phyloP scores from a whole-genome alignment of 768 basidiomycete species.

The Rhodosporidiobolus odoratus region DNA sequence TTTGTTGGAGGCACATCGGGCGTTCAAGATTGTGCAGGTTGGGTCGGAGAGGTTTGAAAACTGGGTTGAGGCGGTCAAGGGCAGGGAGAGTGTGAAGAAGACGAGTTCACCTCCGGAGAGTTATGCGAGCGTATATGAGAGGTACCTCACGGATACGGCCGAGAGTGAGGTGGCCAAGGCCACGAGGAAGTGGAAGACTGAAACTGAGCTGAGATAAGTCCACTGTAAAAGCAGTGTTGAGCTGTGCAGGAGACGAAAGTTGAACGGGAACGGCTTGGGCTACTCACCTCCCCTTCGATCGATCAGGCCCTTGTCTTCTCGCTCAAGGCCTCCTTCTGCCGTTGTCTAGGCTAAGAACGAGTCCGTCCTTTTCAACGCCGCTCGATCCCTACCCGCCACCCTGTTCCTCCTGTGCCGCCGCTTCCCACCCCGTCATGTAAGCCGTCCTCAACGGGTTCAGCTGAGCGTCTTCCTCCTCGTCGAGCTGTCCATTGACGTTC shows the following conservation, averaged over 20 bases:
- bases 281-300: no score
- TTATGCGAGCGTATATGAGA: conserved; percentile 23
- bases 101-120: conserved; percentile 48
- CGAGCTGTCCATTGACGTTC: conserved; percentile 14
- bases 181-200: conserved; percentile 23
- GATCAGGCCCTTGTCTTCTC: no score
- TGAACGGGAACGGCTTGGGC: no score
- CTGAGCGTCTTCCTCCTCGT: conserved; percentile 32
- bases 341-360: no score
- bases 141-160: conserved; percentile 11
- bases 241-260: no score
- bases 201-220: no score
- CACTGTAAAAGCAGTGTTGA: no score
- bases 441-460: conserved; percentile 32
- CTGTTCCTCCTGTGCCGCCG: conserved; percentile 10
- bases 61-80: conserved; percentile 51
- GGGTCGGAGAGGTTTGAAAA: conserved; percentile 52
- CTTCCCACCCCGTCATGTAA: conserved; percentile 21
- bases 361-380: no score
- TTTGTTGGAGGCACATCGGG: conserved; percentile 54
- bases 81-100: conserved; percentile 52
- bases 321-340: no score
- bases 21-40: conserved; percentile 51
- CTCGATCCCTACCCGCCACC: neutral
- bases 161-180: conserved; percentile 31